Base-by-base conservation (phyloP, 2,329 filamentous ascomycete species). In the Exophiala alcalophila region DNA sequence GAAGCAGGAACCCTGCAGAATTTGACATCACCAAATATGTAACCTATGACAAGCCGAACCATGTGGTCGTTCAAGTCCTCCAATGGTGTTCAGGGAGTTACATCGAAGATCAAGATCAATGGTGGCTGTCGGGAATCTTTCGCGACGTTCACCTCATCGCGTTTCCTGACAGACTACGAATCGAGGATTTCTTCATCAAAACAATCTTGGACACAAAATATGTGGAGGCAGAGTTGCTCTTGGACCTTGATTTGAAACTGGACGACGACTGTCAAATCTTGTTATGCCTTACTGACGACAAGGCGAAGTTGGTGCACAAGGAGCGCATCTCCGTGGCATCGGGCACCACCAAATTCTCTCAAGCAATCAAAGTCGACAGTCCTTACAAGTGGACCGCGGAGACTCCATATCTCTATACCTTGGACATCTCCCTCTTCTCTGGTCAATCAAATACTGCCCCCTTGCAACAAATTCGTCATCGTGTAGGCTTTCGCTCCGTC, bases 321-420 rank as follows among this genome's bases (percentile, higher is more conserved):
- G 37, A 49, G 14, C n/a, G n/a, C 3, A 38, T 42, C n/a, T 5
- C 25, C 9, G 14, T 50, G n/a, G 8, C 30, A 7, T 27, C 35
- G 4, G 24, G 12, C 24, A 39, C 36, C 11, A 30, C 23, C n/a
- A 21, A 23, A 10, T 47, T 15, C 28, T 23, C 27, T 9, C 24
- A 24, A 12, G 24, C 25, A 21, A 48, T 48, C 26, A 59, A 68
- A 0, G 64, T 84, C 14, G 35, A 64, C 2, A 62, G 73, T n/a
- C 80, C 80, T 0, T 58, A 66, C n/a, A 79, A 83, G 49, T 84
- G 81, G 82, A 83, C 80, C 0, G 82, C 82, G 1, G 82, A 86
- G 58, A 77, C 73, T 9, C 43, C 43, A 5, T 41, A 40, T 40
- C 31, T 46, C 19, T 46, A 46, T 27, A 24, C 12, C 10, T 15